Evolutionary conservation across 306 rosid genomes (phyloP).

Genomic region (Quercus glauca): DNA sequence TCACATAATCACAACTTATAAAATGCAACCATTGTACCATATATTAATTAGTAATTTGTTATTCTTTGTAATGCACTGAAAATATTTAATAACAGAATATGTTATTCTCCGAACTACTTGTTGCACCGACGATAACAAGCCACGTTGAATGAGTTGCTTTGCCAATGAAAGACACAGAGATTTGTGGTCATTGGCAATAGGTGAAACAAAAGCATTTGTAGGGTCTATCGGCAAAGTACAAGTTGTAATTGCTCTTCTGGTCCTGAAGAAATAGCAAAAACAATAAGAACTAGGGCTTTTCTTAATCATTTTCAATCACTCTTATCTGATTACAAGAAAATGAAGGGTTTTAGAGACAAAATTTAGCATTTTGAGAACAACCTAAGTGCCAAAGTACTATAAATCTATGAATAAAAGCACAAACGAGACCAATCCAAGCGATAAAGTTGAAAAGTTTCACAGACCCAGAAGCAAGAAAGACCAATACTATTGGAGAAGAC

Average conservation of each 20-base stretch:
- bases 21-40: too few species aligned
- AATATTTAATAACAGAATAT: too few species aligned
- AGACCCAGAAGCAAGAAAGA: background rate
- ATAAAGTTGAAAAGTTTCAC: background rate
- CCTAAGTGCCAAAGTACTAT: background rate
- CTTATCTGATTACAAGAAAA: background rate
- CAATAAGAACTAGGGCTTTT: conserved; percentile 5
- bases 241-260: conserved; percentile 24
- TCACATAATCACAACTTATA: too few species aligned
- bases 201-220: background rate
- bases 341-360: background rate
- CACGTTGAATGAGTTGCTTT: conserved; percentile 33
- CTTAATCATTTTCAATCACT: conserved; percentile 23
- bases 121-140: conserved; percentile 27
- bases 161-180: conserved; percentile 24
- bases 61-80: too few species aligned
- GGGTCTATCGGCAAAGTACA: conserved; percentile 26
- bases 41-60: too few species aligned
- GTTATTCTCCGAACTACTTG: conserved; percentile 32
- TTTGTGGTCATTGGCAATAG: conserved; percentile 23
- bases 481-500: background rate
- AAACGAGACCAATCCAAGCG: background rate
- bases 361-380: background rate
- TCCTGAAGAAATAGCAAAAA: conserved; percentile 11
- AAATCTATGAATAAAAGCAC: background rate